Base-by-base conservation (phyloP, 805 yeast genomes). In the Starmerella asiatica region DNA sequence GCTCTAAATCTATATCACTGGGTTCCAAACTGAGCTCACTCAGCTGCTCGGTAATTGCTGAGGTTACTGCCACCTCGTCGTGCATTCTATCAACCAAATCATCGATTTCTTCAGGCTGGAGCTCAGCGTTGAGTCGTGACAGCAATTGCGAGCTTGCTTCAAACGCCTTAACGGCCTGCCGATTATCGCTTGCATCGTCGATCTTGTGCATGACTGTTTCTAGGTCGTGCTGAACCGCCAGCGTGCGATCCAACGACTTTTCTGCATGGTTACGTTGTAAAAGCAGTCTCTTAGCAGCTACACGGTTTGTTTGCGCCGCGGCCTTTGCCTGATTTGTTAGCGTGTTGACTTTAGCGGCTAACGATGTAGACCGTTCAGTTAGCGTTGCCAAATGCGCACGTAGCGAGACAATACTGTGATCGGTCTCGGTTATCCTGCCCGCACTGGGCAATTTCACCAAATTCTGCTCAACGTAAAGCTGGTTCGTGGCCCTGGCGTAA, bases 121-220 rank as follows among this genome's bases (percentile, higher is more conserved):
- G 46, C 36, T 61, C 61, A 7, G 54, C 38, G 42, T 69, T 69
- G 34, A 71, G 56, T 20, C 52, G 44, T 35, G 54, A 53, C 26
- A 70, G 55, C 16, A 65, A 52, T 7, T 50, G 49, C 4, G 60
- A 54, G 18, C 70, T 62, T 15, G 58, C 54, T 38, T 56, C 53
- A 17, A 70, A 44, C 3, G 68, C 65, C 15, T 52, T 54, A 6
- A 65, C 37, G 5, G 69, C 47, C 17, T 61, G 56, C 24, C 56
- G 54, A 46, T 68, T 68, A 9, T 64, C 64, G 9, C 62, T 49
- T 3, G 73, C 65, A 36, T 59, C 56, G 48, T 70, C 70, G 35
- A 70, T 60, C 42, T 65, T 63, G 39, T 49, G 53, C 37, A 64
- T 49, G 2, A 69, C 56, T 5, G 57, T 48, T 35, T 58, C 61